Base-by-base conservation (phyloP, 495 filamentous ascomycete species). In the Trichoderma parareesei region DNA sequence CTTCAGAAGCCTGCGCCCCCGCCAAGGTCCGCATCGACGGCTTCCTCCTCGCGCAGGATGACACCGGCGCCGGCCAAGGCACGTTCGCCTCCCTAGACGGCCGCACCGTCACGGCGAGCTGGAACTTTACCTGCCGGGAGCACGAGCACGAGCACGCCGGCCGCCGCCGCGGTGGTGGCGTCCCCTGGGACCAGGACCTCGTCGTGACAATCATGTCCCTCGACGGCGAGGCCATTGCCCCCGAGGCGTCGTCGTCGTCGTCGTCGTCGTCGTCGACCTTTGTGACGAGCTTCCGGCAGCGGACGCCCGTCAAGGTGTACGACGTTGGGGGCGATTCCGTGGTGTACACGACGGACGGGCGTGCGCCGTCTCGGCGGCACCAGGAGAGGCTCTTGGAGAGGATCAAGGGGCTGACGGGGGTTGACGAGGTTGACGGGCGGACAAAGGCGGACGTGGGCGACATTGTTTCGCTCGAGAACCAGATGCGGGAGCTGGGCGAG, bases 91-190 rank as follows among this genome's bases (percentile, higher is more conserved):
- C 72, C 2, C 67, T 74, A 38, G 43, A 71, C 14, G 71, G 66
- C 0, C 68, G 59, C 55, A 65, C 63, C 41, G 71, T 78, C 55
- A 42, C 66, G 18, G 74, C 76, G n/a, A 69, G 66, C 38, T 85
- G 82, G 82, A 70, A 74, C 18, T 76, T 79, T 38, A 72, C 67
- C 35, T 84, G 82, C 64, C 70, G 79, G 18, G 69, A 75, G 27
- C 73, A 77, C 59, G 27, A 27, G 74, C 76, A 35, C 70, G 72
- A 27, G 70, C 27, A 27, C 27, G 27, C 27, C 27, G 27, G 27
- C 27, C 27, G 27, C 27, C 27, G 27, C 27, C 27, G 27, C 27
- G 27, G 27, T 27, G 27, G 27, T 27, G 27, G 72, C 14, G 71
- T 77, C 60, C 73, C 77, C 16, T 69, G 77, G 20, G 75, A 74